These are phyloP conservation scores for Dendrocalamus latiflorus DNA, from an alignment of 202 grass and related monocot species.

Conservation along the genomic window DNA sequence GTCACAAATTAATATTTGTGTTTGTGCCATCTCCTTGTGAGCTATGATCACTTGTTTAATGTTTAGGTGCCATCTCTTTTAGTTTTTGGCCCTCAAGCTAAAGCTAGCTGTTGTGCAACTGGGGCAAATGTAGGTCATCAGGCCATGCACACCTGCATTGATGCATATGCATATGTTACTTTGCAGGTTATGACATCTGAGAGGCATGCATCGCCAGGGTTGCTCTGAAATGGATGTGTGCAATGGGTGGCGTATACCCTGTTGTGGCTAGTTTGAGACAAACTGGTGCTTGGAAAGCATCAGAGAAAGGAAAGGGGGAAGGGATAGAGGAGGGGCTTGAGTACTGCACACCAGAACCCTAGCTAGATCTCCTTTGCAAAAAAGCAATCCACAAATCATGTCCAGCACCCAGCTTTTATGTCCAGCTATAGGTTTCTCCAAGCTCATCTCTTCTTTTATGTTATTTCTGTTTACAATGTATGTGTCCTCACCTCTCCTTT, in stretches of 20 bases:
- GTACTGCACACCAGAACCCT: background rate
- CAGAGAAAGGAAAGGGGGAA: conserved; percentile 6
- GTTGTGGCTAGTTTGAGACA: conserved; percentile 21
- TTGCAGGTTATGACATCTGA: conserved; percentile 26
- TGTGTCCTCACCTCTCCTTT: conserved; percentile 1
- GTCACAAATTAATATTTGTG: background rate
- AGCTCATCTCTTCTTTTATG: background rate
- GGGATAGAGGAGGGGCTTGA: background rate
- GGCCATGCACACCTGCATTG: background rate
- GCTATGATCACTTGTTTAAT: background rate
- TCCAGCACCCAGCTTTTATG: background rate
- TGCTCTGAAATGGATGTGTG: conserved; percentile 33
- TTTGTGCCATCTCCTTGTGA: background rate
- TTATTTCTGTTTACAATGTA: background rate
- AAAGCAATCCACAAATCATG: background rate
- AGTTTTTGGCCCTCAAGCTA: background rate
- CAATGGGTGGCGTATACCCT: background rate
- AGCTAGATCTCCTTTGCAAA: conserved; percentile 11
- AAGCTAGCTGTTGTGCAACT: background rate
- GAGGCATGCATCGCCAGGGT: conserved; percentile 21
- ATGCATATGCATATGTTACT: background rate
- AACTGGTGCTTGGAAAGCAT: conserved; percentile 26
- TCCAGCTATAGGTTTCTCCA: background rate
- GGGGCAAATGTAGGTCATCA: background rate
- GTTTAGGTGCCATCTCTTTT: background rate